Evolutionary conservation across 2,329 filamentous ascomycete genomes (phyloP), one percentile per base, ranked within the genome.

Genomic region (Metarhizium guizhouense): DNA sequence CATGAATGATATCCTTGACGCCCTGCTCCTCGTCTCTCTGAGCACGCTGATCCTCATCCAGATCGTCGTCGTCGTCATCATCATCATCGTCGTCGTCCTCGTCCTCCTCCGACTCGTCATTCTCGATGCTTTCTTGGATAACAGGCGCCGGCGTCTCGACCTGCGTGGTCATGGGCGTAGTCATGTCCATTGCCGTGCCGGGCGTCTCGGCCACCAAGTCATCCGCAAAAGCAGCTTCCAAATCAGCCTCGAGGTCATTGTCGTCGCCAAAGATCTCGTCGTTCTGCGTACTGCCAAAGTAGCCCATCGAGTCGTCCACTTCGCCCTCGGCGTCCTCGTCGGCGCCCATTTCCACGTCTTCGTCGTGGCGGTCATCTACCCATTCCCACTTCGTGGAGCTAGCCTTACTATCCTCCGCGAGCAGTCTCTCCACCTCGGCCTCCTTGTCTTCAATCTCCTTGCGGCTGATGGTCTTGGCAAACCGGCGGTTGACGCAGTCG

Each of bases 361-460:
- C 75, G 8, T 78, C 76, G 20, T 57, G 65, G 47, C 70, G 71
- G 48, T 84, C 75, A 57, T 87, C 83, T 52, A 88, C 74, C 64
- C 87, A 76, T 64, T 90, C 84, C 63, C 82, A 87, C 53, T 75
- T 77, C 14, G 85, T 82, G 25, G 80, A 80, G 2, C 77, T 60
- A 4, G 84, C 81, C 43, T 78, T 77, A 53, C 79, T 77, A 63
- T 96, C 91, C 45, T 85, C 83, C 48, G 80, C 79, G 3, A 95
- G 76, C 38, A 95, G 74, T 48, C 86, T 80, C 60, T 90, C 84
- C 38, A 95, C 89, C 62, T 88, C 83, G 55, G 85, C 83, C 65
- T 95, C 90, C 52, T 93, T 90, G 62, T 90, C 86, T 67, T 93
- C 87, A 59, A 94, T 92, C 60, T 92, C 88, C 57, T 90, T 86